Percentiles rank a stretch among this genome's conserved stretches.
phyloP scores from a whole-genome alignment of 1,284 basidiomycete species.

The Exobasidium rhododendri region DNA sequence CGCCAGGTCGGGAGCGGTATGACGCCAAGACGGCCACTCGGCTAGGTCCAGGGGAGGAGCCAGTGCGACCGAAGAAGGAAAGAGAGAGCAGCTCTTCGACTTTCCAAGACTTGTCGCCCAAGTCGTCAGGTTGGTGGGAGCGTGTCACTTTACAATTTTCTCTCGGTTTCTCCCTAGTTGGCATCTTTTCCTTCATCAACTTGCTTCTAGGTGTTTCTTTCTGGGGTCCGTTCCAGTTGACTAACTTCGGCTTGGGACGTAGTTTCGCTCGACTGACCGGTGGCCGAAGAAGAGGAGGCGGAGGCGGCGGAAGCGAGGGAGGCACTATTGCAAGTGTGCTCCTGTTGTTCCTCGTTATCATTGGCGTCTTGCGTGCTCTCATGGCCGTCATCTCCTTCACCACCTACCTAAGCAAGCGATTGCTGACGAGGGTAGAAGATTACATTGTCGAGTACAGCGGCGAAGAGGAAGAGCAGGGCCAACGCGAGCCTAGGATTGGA shows the following conservation, averaged over 20 bases:
- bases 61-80: not conserved
- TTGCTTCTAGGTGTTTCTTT: constrained; percentile 30
- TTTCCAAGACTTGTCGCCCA: not conserved
- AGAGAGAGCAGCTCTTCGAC: not conserved
- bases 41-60: not conserved
- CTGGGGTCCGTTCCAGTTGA: constrained; percentile 30
- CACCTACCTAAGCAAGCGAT: constrained; percentile 17
- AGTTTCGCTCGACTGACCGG: constrained; percentile 34
- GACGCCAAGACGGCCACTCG: not conserved
- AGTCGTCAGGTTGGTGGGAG: not conserved
- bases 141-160: constrained; percentile 20
- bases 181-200: constrained; percentile 35
- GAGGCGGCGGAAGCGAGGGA: constrained; percentile 11
- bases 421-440: constrained; percentile 28
- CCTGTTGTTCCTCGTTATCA: constrained; percentile 31
- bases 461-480: constrained; percentile 25
- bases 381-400: constrained; percentile 30
- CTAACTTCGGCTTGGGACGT: constrained; percentile 35
- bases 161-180: constrained; percentile 36
- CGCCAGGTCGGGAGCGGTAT: not conserved
- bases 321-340: constrained; percentile 29
- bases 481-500: not conserved
- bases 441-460: constrained; percentile 34
- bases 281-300: constrained; percentile 19
- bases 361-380: constrained; percentile 31